Evolutionary conservation across 2,329 filamentous ascomycete genomes (phyloP), one percentile per base, ranked within the genome.

Genomic region (Cladosporium sp.): DNA sequence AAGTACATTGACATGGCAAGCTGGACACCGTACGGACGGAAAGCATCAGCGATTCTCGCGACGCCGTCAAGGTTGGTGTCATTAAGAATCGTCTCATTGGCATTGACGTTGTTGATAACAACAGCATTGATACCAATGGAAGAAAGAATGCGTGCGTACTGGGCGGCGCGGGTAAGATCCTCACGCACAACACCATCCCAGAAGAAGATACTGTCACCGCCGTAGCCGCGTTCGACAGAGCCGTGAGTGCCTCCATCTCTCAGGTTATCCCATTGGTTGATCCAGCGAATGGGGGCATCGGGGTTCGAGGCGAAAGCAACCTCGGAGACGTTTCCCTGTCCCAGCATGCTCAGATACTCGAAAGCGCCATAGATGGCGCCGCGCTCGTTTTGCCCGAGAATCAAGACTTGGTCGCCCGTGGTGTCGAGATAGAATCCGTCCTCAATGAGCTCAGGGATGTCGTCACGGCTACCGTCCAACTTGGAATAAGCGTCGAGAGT

Each of bases 181-280:
- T 78, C 68, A n/a, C 77, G 67, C 6, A 84, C 71, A 8, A 64
- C 62, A 42, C 78, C 81, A 46, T 80, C 68, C 39, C 71, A 67
- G 66, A 86, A 88, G 68, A 86, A 88, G 49, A 87, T 84, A 0
- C 83, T 87, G 0, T 73, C 68, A 0, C 85, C 84, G 3, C 74
- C 84, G 57, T 84, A 88, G 15, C 84, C 84, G 47, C 84, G 72
- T 62, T 87, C 84, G 38, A 88, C 81, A 35, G 75, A 80, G 11
- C 83, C 77, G 51, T 84, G 47, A 15, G 47, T 50, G 5, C 47
- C 47, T 6, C 47, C 47, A n/a, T 50, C 47, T 50, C 47, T 77
- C 62, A 87, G 70, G 56, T 88, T 86, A 61, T 88, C 83, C 84
- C 84, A 88, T 56, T 88, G 78, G 59, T 88, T 87, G 0, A 80